phyloP scores from a whole-genome alignment of 1,284 basidiomycete species.

The Puccinia hordei region DNA sequence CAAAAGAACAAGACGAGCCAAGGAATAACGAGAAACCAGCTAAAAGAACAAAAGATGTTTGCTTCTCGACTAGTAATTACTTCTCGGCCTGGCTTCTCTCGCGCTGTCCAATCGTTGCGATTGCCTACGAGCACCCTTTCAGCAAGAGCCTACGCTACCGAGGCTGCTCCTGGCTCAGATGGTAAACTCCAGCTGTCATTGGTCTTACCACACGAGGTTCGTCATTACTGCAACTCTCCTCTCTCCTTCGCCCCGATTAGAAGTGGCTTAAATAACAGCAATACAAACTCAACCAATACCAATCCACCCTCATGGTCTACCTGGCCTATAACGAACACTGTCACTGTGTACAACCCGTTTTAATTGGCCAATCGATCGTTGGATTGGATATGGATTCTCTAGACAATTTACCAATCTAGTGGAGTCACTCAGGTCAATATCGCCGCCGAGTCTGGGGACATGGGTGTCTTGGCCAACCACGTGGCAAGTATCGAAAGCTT shows the following conservation, averaged over 20 bases:
- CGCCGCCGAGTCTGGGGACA: constrained; percentile 89
- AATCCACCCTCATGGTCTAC: constrained; percentile 10
- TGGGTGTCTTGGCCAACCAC: constrained; percentile 97
- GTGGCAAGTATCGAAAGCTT: constrained; percentile 89
- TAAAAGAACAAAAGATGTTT: constrained; percentile 4
- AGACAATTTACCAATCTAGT: constrained; percentile 82
- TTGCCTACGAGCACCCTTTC: background rate
- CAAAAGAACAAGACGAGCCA: background rate
- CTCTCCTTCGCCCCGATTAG: background rate
- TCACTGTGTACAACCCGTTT: background rate
- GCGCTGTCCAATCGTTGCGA: background rate
- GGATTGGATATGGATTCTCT: constrained; percentile 24
- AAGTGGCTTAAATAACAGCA: background rate
- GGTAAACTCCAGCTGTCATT: constrained; percentile 87
- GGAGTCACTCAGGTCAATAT: constrained; percentile 94
- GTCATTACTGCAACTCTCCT: constrained; percentile 57
- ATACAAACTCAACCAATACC: background rate
- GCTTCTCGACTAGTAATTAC: background rate
- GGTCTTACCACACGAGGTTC: constrained; percentile 87
- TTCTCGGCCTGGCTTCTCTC: background rate
- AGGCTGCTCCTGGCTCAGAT: constrained; percentile 54
- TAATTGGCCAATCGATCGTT: background rate
- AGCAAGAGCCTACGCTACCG: constrained; percentile 35
- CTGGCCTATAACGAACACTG: background rate
- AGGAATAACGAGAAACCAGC: background rate